Evolutionary conservation across 2,329 filamentous ascomycete genomes (phyloP), one percentile per base, ranked within the genome.

Genomic region (Metarhizium robertsii): DNA sequence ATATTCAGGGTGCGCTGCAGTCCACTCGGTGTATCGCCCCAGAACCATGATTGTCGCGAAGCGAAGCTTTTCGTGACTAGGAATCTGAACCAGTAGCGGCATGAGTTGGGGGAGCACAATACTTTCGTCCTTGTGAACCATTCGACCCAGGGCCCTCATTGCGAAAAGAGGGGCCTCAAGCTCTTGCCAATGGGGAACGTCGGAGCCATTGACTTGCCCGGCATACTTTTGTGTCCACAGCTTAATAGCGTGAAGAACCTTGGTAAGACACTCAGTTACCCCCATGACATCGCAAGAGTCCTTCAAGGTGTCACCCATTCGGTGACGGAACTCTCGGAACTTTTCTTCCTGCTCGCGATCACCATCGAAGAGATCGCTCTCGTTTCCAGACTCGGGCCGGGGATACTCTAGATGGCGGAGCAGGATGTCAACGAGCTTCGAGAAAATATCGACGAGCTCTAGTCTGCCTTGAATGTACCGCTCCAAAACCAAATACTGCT

Each of bases 11-110:
- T 99, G 94, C 50, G 90, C 85, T 5, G 94, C 85, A 0, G 95
- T 99, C 94, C 94, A 99, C 70, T 97, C 92, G 0, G 95, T 99
- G 68, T 99, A 99, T 59, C 94, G 83, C 42, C 91, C 94, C 25
- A 99, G 81, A 3, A 95, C 92, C 91, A 99, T 96, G 65, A 97
- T 96, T 6, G 92, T 92, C 59, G 95, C 92, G 72, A 99, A 99
- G 7, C 92, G 90, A n/a, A 99, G 81, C 75, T 97, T 99, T 72
- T 97, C 90, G 65, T 99, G 94, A 65, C 89, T 86, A 0, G 94
- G 94, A 58, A 99, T 95, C 67, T 95, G 89, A 11, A 96, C 90
- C 59, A 99, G 84, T 55, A 99, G 78, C 18, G 92, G 92, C 74
- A 99, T 96, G 16, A 99, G 84, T 66, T 92, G 89, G 3, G 91